Evolutionary conservation across 2,329 filamentous ascomycete genomes (phyloP).

Genomic region (Cladosporium austrohemisphaericum): DNA sequence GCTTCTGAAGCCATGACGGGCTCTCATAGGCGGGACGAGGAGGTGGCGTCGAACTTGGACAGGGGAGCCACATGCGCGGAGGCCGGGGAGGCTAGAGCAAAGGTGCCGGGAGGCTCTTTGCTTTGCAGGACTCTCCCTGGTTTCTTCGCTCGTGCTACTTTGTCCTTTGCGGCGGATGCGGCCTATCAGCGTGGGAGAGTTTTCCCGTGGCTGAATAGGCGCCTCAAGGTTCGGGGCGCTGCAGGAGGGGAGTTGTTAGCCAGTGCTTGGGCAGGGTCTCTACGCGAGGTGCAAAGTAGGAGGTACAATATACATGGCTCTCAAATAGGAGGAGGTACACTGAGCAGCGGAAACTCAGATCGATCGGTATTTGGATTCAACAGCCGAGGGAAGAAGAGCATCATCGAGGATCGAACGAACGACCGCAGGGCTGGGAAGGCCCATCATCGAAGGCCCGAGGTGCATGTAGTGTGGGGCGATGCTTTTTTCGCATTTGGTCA

Average conservation of each 20-base stretch:
- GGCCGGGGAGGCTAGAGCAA: constrained; percentile 7
- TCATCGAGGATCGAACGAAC: constrained; percentile 8
- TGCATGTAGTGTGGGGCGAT: constrained; percentile 8
- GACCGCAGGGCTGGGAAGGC: constrained; percentile 7
- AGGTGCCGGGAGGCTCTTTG: constrained; percentile 11
- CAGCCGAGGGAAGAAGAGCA: constrained; percentile 6
- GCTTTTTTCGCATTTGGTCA: constrained; percentile 4
- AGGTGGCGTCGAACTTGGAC: neutral
- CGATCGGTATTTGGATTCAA: too few relatives aligned
- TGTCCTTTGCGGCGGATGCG: too few relatives aligned
- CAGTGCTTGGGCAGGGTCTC: too few relatives aligned
- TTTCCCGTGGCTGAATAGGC: neutral
- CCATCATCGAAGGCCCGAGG: too few relatives aligned
- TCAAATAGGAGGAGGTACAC: neutral
- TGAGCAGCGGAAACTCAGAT: neutral
- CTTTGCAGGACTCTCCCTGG: constrained; percentile 14
- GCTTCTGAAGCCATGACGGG: neutral
- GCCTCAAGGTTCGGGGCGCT: too few relatives aligned
- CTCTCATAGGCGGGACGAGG: neutral
- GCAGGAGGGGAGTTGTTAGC: too few relatives aligned
- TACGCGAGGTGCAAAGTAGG: too few relatives aligned
- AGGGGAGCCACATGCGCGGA: constrained; percentile 10
- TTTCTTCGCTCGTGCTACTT: neutral
- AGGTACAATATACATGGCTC: too few relatives aligned
- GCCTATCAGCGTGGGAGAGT: neutral